A percentile compares a stretch with the other conserved stretches of the same genome.
phyloP scores from a whole-genome alignment of 1,139 yeast species.

The Kurtzmaniella quercitrusa region DNA sequence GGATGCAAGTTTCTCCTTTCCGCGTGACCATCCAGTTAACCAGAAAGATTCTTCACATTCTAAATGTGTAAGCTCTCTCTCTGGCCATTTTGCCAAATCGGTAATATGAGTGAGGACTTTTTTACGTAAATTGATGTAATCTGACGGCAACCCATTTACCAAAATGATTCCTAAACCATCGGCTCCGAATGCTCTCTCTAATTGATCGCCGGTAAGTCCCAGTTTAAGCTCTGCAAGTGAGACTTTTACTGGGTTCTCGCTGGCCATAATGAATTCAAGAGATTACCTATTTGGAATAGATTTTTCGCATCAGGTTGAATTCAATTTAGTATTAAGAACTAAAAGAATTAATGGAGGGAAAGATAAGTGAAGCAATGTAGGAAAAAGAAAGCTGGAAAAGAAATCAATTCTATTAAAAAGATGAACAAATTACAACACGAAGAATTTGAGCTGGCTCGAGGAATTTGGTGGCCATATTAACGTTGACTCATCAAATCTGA shows the following conservation, averaged over 20 bases:
- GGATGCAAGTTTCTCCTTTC: slow-evolving; percentile 45
- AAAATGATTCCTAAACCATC: slow-evolving; percentile 55
- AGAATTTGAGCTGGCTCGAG: too few relatives aligned
- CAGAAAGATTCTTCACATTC: slow-evolving; percentile 48
- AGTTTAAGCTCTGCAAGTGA: slow-evolving; percentile 27
- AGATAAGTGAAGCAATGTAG: too few relatives aligned
- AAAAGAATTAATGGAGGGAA: too few relatives aligned
- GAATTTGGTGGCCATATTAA: too few relatives aligned
- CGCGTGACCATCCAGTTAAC: slow-evolving; percentile 67
- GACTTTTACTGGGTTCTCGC: slow-evolving; percentile 25
- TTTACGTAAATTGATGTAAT: slow-evolving; percentile 34
- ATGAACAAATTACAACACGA: too few relatives aligned
- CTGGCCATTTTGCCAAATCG: slow-evolving; percentile 40
- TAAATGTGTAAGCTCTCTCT: slow-evolving; percentile 26
- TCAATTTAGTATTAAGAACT: neutral
- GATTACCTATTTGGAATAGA: neutral
- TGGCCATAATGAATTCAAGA: neutral
- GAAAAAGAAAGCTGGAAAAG: neutral
- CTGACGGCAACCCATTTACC: slow-evolving; percentile 38
- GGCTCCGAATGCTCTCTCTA: slow-evolving; percentile 52
- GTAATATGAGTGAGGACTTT: slow-evolving; percentile 46
- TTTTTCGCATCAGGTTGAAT: neutral
- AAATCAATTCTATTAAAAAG: neutral
- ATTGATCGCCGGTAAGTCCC: slow-evolving; percentile 29
- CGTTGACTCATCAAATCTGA: too few relatives aligned